phyloP scores from a whole-genome alignment of 2,329 filamentous ascomycete species.

The Xylariaceae sp. region DNA sequence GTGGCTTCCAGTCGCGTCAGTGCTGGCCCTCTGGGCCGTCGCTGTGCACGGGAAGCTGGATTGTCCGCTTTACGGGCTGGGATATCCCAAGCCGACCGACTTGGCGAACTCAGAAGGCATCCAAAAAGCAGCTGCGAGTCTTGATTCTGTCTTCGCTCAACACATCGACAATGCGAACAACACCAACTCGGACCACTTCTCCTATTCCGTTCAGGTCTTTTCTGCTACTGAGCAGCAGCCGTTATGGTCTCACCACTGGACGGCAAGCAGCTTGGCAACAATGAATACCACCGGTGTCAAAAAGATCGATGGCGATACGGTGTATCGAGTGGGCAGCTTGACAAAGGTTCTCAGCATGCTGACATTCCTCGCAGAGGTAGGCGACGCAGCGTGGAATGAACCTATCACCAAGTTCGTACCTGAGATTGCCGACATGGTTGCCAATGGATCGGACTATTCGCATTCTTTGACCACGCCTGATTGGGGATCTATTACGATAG shows the following conservation, averaged over 20 bases:
- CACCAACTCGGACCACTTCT: conserved; percentile 28
- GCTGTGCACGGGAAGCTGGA: conserved; percentile 24
- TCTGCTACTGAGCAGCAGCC: conserved; percentile 25
- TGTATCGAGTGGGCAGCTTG: conserved; percentile 34
- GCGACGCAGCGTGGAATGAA: conserved; percentile 36
- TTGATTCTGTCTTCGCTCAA: conserved; percentile 25
- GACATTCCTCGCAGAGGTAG: conserved; percentile 34
- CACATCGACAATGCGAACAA: conserved; percentile 31
- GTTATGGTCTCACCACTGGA: conserved; percentile 29
- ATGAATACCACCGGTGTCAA: conserved; percentile 31
- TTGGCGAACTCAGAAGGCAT: conserved; percentile 21
- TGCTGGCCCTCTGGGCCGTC: not conserved
- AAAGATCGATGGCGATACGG: conserved; percentile 23
- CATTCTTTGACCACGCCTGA: conserved; percentile 27
- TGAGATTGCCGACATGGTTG: conserved; percentile 31
- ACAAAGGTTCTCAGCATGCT: conserved; percentile 39
- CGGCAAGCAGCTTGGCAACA: conserved; percentile 28
- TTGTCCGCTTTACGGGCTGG: conserved; percentile 33
- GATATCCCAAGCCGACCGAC: conserved; percentile 30
- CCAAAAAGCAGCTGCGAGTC: conserved; percentile 14
- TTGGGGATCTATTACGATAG: conserved; percentile 28
- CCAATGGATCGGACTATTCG: conserved; percentile 11
- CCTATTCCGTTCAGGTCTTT: conserved; percentile 35
- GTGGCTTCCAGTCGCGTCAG: no score
- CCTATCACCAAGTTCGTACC: conserved; percentile 39